These are phyloP conservation scores for Thelonectria discophora DNA, from an alignment of 2,329 filamentous ascomycete species.

Conservation along the genomic window DNA sequence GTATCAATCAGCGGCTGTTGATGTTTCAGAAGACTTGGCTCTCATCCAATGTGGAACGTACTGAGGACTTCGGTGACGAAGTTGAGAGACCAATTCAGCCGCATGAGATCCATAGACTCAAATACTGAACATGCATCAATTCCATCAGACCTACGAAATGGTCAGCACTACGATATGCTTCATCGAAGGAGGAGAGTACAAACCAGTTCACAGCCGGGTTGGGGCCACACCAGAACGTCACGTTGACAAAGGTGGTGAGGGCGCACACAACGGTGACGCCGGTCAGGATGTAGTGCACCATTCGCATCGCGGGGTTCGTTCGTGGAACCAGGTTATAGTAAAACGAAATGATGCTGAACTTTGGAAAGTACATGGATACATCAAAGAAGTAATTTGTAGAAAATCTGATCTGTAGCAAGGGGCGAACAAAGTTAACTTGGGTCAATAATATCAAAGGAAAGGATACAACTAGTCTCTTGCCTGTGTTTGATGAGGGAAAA, in stretches of 20 bases:
- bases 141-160: not conserved
- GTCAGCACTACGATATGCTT: not conserved
- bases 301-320: constrained; percentile 30
- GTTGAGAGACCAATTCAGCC: constrained; percentile 36
- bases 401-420: constrained; percentile 22
- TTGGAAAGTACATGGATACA: constrained; percentile 38
- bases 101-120: constrained; percentile 31
- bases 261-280: constrained; percentile 23
- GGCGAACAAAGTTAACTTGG: not conserved
- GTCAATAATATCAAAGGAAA: too few relatives aligned
- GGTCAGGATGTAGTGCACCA: constrained; percentile 27
- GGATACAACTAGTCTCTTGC: too few relatives aligned
- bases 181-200: not conserved
- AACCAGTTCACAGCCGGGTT: constrained; percentile 38
- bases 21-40: not conserved
- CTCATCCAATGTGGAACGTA: constrained; percentile 2
- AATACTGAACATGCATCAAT: constrained; percentile 25
- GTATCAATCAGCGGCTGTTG: not conserved
- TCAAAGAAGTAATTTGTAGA: constrained; percentile 40
- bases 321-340: constrained; percentile 36
- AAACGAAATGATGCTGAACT: constrained; percentile 39
- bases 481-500: too few relatives aligned
- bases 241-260: constrained; percentile 28
- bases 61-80: constrained; percentile 37
- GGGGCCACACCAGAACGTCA: constrained; percentile 38